Base-by-base conservation (phyloP, 2,329 filamentous ascomycete species). In the Myriosclerotinia curreyana region DNA sequence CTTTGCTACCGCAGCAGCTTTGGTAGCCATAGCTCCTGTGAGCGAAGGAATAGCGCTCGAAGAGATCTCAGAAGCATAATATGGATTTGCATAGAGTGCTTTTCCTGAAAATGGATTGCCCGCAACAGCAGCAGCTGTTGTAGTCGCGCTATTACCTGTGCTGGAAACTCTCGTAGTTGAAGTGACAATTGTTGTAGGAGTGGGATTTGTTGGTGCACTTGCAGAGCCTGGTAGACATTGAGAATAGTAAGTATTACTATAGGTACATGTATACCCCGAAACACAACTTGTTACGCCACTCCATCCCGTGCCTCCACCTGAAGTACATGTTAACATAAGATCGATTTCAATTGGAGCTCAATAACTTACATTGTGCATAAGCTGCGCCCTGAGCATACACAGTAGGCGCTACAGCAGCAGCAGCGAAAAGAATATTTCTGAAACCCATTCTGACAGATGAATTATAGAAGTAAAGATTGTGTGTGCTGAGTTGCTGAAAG, bases 41-140 rank as follows among this genome's bases (percentile, higher is more conserved):
- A 91, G 75, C 20, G 82, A 83, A 11, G 88, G 87, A 25, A 90
- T 81, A 9, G 88, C 88, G 22, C 81, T 75, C 44, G 73, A 80
- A 63, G 79, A 77, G 44, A 83, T 78, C 68, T 83, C 81, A 4
- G 80, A 80, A 5, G 81, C 76, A 72, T 83, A 83, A 74, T 80
- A 82, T 3, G 80, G 76, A 69, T 83, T 83, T 38, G 77, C 78
- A 66, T 82, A 83, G 54, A 81, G 77, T 65, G 79, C 75, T 65
- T 80, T 78, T 25, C 80, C 81, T 12, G 75, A 74, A 65, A 83
- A 82, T 0, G 80, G 79, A 69, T 83, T 83, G 38, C 84, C 85
- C 17, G 79, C 74, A 69, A 77, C 80, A 49, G 75, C 75, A 12
- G 63, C 65, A 34, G 69, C 67, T 7, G 68, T 38, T 12, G 59